Evolutionary conservation across 2,329 filamentous ascomycete genomes (phyloP).

Genomic region (Metarhizium sp.): DNA sequence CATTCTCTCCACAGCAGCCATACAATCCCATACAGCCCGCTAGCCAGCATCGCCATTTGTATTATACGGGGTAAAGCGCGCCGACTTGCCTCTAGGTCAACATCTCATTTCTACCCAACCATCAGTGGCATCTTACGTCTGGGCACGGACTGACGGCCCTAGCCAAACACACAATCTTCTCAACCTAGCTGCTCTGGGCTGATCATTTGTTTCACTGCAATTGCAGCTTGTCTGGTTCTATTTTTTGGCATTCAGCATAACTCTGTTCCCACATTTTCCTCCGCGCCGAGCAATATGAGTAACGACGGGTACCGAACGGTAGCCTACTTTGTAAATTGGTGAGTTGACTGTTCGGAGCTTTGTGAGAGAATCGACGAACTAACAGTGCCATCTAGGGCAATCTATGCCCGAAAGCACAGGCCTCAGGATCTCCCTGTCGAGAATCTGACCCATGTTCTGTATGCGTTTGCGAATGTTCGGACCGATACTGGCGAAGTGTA

Average conservation of each 20-base stretch:
- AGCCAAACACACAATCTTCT: not conserved
- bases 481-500: slow-evolving; percentile 73
- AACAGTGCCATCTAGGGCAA: slow-evolving; percentile 43
- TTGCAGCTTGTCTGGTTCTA: not conserved
- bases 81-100: not conserved
- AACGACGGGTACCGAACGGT: slow-evolving; percentile 51
- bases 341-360: slow-evolving; percentile 6
- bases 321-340: slow-evolving; percentile 67
- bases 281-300: slow-evolving; percentile 3
- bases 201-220: not conserved
- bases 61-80: not conserved
- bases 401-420: slow-evolving; percentile 78
- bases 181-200: not conserved
- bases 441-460: slow-evolving; percentile 81
- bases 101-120: not conserved
- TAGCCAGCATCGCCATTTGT: not conserved
- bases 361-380: not conserved
- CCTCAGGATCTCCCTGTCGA: slow-evolving; percentile 75
- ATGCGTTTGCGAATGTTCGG: slow-evolving; percentile 81
- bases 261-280: not conserved
- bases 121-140: not conserved
- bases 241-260: not conserved
- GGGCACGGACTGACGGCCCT: not conserved
- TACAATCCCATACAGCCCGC: not conserved
- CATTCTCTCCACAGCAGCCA: too few relatives aligned